A percentile compares a stretch with the other conserved stretches of the same genome.
phyloP scores from a whole-genome alignment of 2,329 filamentous ascomycete genomes.

The Ambrosiella cleistominuta region DNA sequence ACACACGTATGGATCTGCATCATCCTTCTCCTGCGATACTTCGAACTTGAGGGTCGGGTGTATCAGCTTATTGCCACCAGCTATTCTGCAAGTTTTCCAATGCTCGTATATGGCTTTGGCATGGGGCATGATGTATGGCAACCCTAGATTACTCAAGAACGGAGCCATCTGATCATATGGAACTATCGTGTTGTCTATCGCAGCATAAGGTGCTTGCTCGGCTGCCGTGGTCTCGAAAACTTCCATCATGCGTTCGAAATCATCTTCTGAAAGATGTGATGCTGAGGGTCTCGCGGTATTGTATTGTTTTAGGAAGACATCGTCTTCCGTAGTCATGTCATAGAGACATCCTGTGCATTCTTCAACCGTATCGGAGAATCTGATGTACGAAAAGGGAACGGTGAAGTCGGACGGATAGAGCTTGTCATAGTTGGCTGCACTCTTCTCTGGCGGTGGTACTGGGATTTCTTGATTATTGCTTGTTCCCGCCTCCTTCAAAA shows the following conservation, averaged over 20 bases:
- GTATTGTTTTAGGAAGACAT: conserved; percentile 64
- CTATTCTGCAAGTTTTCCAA: conserved; percentile 59
- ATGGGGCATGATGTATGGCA: conserved; percentile 33
- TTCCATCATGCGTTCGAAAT: conserved; percentile 87
- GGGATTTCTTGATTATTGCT: conserved; percentile 45
- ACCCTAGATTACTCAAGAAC: conserved; percentile 37
- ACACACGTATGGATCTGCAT: conserved; percentile 93
- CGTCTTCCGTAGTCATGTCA: conserved; percentile 87
- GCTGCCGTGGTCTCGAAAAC: conserved; percentile 80
- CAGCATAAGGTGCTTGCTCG: conserved; percentile 71
- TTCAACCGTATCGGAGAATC: conserved; percentile 94
- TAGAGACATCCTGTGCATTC: conserved; percentile 82
- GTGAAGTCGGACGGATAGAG: conserved; percentile 66
- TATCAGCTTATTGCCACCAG: conserved; percentile 51
- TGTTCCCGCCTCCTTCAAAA: conserved; percentile 39
- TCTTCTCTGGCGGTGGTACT: conserved; percentile 46
- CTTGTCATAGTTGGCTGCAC: conserved; percentile 65
- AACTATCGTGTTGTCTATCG: conserved; percentile 74
- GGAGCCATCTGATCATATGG: conserved; percentile 60
- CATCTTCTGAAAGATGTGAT: conserved; percentile 63
- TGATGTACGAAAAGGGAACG: conserved; percentile 84
- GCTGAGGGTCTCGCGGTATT: conserved; percentile 55
- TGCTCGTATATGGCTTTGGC: conserved; percentile 75
- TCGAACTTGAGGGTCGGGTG: conserved; percentile 80
- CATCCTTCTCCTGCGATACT: conserved; percentile 82